Base-by-base conservation (phyloP, 1,284 basidiomycete genomes). In the Coniferiporia weirii region DNA sequence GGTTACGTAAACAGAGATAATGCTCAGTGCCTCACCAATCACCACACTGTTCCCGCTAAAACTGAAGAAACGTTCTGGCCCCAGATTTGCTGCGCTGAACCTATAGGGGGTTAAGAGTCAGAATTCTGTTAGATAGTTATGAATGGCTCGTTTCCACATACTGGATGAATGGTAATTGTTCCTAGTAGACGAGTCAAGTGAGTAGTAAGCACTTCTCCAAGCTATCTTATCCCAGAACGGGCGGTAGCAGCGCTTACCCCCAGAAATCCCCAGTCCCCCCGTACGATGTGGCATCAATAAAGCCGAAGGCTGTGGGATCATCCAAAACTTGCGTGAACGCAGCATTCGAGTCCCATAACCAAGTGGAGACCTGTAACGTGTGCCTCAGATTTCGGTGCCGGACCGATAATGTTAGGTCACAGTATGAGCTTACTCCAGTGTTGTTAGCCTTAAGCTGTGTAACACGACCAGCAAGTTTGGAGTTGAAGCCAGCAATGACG, bases 401-500 rank as follows among this genome's bases (percentile, higher is more conserved):
- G 27, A 27, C 46, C 0, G 22, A 52, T 17, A 47, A 57, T 40
- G 2, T 22, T 40, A 13, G 17, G 47, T 60, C 40, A 38, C 10
- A 34, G 46, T n/a, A 27, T 17, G 35, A 17, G 61, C 73, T 59
- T 67, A 82, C 82, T 3, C 77, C 81, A 17, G 70, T 60, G 66
- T 83, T 74, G 27, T 69, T 72, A 0, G 76, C 65, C 48, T 75
- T 66, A 69, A 84, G 78, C 6, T 72, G 61, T 1, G 67, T 61
- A 6, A 74, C 73, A 40, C 74, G 72, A 2, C 72, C 66, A 1
- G 69, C 73, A 9, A 84, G 73, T 63, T 77, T 78, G 5, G 69
- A 66, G 68, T 85, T 85, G 71, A 77, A 84, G 35, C 69, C 75
- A 0, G 66, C 65, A 61, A 85, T 82, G 54, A 87, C 73, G 61